Percentiles rank a stretch among this genome's conserved stretches.
phyloP scores from a whole-genome alignment of 495 filamentous ascomycete species.

The Neurospora sp. region DNA sequence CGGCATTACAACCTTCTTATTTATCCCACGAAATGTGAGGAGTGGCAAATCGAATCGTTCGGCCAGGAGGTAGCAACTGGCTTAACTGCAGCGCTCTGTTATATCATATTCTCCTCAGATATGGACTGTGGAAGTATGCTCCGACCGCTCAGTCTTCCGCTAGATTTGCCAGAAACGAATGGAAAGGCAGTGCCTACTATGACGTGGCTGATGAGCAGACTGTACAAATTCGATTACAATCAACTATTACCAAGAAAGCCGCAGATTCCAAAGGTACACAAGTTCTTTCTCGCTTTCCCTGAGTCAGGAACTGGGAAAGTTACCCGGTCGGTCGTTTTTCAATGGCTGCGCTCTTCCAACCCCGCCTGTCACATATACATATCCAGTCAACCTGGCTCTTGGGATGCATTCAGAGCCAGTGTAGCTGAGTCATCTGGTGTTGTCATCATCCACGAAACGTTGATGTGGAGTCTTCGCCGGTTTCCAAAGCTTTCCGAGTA shows the following conservation, averaged over 20 bases:
- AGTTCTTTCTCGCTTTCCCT: slow-evolving; percentile 25
- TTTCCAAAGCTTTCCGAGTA: slow-evolving; percentile 15
- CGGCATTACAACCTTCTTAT: slow-evolving; percentile 28
- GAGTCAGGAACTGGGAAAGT: neutral
- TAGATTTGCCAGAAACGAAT: neutral
- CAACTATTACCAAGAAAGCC: slow-evolving; percentile 14
- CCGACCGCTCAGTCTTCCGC: slow-evolving; percentile 4
- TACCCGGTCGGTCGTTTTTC: slow-evolving; percentile 4
- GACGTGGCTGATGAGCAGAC: slow-evolving; percentile 11
- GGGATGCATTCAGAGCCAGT: slow-evolving; percentile 16
- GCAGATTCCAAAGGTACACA: neutral
- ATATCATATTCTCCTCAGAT: slow-evolving; percentile 24
- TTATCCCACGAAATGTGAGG: slow-evolving; percentile 29
- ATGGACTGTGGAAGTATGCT: slow-evolving; percentile 11
- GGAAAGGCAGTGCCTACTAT: neutral
- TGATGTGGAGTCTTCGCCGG: slow-evolving; percentile 18
- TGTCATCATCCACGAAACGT: slow-evolving; percentile 27
- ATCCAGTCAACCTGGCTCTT: slow-evolving; percentile 15
- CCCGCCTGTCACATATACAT: slow-evolving; percentile 19
- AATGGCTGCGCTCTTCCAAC: slow-evolving; percentile 21
- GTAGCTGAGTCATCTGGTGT: slow-evolving; percentile 9
- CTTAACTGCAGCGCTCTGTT: slow-evolving; percentile 19
- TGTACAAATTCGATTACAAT: slow-evolving; percentile 18
- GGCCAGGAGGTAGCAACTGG: slow-evolving; percentile 11
- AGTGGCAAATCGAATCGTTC: slow-evolving; percentile 22